phyloP scores from a whole-genome alignment of 345 rosid genomes.

The Ceriops tagal region DNA sequence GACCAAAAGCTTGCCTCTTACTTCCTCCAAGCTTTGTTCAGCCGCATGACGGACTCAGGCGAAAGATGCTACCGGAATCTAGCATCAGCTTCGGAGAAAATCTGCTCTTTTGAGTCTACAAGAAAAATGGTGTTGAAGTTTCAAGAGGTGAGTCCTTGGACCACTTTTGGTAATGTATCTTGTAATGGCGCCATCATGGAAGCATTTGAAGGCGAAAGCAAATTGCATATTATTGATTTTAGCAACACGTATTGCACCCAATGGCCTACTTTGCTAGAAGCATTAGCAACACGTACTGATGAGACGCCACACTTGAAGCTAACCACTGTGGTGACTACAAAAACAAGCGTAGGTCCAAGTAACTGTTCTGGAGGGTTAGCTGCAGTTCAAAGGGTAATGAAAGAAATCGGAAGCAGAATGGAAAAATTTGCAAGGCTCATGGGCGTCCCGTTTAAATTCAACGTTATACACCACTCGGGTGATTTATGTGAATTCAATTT shows the following conservation, averaged over 20 bases:
- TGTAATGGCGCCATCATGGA: slow-evolving; percentile 91
- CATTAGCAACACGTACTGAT: slow-evolving; percentile 86
- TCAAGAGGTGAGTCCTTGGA: slow-evolving; percentile 97
- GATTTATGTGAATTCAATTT: slow-evolving; percentile 66
- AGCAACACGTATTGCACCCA: slow-evolving; percentile 96
- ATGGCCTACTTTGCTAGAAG: slow-evolving; percentile 96
- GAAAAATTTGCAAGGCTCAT: slow-evolving; percentile 92
- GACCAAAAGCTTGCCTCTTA: slow-evolving; percentile 80
- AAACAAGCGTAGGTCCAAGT: slow-evolving; percentile 19
- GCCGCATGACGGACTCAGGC: slow-evolving; percentile 83
- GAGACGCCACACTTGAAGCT: slow-evolving; percentile 81
- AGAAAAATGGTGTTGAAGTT: slow-evolving; percentile 73
- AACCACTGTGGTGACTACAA: slow-evolving; percentile 54
- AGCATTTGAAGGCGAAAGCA: slow-evolving; percentile 76
- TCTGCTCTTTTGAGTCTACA: slow-evolving; percentile 72
- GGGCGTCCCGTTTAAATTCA: slow-evolving; percentile 95
- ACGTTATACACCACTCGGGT: slow-evolving; percentile 63
- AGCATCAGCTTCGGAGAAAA: slow-evolving; percentile 60
- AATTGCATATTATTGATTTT: slow-evolving; percentile 78
- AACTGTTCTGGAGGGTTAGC: slow-evolving; percentile 30
- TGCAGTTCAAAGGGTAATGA: slow-evolving; percentile 64
- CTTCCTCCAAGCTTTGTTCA: slow-evolving; percentile 82
- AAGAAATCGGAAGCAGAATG: slow-evolving; percentile 84
- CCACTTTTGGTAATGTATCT: slow-evolving; percentile 94
- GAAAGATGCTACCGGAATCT: slow-evolving; percentile 57